Conservation (phyloP, 345 rosid genomes). For the Erucastrum elatum region DNA sequence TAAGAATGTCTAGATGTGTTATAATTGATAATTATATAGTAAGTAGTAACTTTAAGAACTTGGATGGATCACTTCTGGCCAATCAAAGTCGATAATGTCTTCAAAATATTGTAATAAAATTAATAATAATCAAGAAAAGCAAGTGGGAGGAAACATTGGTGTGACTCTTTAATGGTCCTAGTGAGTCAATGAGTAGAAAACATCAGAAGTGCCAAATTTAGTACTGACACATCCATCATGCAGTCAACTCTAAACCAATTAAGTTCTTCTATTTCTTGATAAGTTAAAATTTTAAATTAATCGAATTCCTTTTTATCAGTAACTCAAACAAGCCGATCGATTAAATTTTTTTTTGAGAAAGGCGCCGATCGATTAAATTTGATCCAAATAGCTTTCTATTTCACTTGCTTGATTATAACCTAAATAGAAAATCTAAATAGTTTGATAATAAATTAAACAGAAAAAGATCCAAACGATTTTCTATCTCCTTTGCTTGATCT, state of each 20-base stretch:
- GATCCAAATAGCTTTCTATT: background rate
- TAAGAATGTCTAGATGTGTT: conserved; percentile 3
- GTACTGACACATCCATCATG: conserved; percentile 39
- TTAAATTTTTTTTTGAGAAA: background rate
- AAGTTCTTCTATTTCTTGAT: background rate
- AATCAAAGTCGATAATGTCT: conserved; percentile 26
- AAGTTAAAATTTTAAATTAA: background rate
- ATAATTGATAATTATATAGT: background rate
- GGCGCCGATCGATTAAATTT: background rate
- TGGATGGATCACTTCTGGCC: conserved; percentile 8
- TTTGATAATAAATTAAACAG: background rate
- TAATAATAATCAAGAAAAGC: background rate
- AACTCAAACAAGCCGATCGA: background rate
- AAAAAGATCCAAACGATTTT: background rate
- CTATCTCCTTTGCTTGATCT: background rate
- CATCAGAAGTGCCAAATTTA: conserved; percentile 41
- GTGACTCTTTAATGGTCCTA: conserved; percentile 39
- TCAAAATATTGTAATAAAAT: conserved; percentile 13
- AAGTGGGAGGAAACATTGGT: conserved; percentile 32
- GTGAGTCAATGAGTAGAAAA: conserved; percentile 40
- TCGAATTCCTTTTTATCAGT: background rate
- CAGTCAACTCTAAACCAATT: conserved; percentile 29
- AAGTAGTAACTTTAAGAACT: background rate
- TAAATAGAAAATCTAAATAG: background rate
- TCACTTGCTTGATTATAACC: background rate